These are phyloP conservation scores for Erodium chrysanthum DNA, from an alignment of 441 rosid species.

Conservation along the genomic window DNA sequence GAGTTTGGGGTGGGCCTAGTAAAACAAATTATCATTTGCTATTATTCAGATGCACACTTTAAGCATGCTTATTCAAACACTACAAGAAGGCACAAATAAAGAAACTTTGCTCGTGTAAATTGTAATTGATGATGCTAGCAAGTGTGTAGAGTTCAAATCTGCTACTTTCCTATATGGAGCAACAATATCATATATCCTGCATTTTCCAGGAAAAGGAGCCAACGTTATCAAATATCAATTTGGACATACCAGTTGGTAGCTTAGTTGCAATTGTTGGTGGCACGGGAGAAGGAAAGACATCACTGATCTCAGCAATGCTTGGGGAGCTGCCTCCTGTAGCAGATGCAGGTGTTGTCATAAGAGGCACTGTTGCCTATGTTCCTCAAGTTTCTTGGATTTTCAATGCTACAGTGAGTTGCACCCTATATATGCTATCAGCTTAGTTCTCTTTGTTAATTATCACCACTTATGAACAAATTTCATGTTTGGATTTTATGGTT, in stretches of 20 bases:
- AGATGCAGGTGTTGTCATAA: slow-evolving; percentile 46
- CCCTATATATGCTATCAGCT: slow-evolving; percentile 13
- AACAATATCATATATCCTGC: slow-evolving; percentile 13
- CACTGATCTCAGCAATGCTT: slow-evolving; percentile 88
- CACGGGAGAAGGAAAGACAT: slow-evolving; percentile 96
- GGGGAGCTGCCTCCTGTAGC: slow-evolving; percentile 76
- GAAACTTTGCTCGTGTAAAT: not conserved
- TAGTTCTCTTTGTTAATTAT: slow-evolving; percentile 13
- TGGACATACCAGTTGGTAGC: slow-evolving; percentile 81
- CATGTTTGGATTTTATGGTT: slow-evolving; percentile 3
- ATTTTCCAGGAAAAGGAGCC: slow-evolving; percentile 60
- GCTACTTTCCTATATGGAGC: not conserved
- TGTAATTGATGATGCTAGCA: not conserved
- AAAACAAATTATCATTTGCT: not conserved
- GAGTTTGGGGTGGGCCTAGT: not conserved
- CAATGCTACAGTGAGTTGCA: slow-evolving; percentile 74
- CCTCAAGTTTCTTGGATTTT: slow-evolving; percentile 98
- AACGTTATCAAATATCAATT: slow-evolving; percentile 65
- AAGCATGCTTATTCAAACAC: slow-evolving; percentile 1
- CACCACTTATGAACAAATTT: not conserved
- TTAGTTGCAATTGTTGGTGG: slow-evolving; percentile 90
- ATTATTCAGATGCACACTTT: slow-evolving; percentile 2
- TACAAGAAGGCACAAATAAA: not conserved
- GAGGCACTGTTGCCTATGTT: slow-evolving; percentile 88
- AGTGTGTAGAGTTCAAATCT: not conserved